Percentiles rank a stretch among this genome's conserved stretches.
phyloP scores from a whole-genome alignment of 768 basidiomycete species.

The Trametes coccinea region DNA sequence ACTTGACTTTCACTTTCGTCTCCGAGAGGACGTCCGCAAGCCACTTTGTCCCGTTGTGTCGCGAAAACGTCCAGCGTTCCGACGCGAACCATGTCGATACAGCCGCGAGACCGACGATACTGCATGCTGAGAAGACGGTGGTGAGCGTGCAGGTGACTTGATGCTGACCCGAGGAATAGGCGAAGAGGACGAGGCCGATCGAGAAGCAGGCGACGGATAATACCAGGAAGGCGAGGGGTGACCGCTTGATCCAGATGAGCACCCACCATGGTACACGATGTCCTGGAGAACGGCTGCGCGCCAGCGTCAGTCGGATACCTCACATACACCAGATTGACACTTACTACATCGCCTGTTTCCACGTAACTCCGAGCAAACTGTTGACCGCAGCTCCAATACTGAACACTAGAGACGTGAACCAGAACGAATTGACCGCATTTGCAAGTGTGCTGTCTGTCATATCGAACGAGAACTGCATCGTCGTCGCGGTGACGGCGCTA shows the following conservation, averaged over 20 bases:
- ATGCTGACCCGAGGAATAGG: constrained; percentile 69
- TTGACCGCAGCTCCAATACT: constrained; percentile 78
- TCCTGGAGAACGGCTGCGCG: constrained; percentile 64
- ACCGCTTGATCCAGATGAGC: constrained; percentile 84
- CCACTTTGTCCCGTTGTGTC: constrained; percentile 69
- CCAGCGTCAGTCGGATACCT: constrained; percentile 9
- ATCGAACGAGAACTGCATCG: constrained; percentile 66
- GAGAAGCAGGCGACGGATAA: constrained; percentile 84
- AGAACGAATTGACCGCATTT: constrained; percentile 67
- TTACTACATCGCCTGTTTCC: constrained; percentile 84
- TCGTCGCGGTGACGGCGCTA: constrained; percentile 72
- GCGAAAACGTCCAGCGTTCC: constrained; percentile 63
- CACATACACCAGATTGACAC: constrained; percentile 31
- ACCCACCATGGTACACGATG: constrained; percentile 84
- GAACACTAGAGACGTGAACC: constrained; percentile 77
- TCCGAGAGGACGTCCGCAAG: constrained; percentile 54
- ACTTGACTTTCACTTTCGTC: constrained; percentile 26
- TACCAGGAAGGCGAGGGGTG: constrained; percentile 80
- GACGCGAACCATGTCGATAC: constrained; percentile 76
- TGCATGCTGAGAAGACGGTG: constrained; percentile 74
- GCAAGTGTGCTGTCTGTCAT: constrained; percentile 39
- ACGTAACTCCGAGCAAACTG: constrained; percentile 72
- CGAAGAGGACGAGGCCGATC: constrained; percentile 72
- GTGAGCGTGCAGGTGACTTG: constrained; percentile 66
- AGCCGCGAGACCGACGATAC: constrained; percentile 67